Evolutionary conservation across 2,329 filamentous ascomycete genomes (phyloP), one percentile per base, ranked within the genome.

Genomic region (Dactylella cylindrospora): DNA sequence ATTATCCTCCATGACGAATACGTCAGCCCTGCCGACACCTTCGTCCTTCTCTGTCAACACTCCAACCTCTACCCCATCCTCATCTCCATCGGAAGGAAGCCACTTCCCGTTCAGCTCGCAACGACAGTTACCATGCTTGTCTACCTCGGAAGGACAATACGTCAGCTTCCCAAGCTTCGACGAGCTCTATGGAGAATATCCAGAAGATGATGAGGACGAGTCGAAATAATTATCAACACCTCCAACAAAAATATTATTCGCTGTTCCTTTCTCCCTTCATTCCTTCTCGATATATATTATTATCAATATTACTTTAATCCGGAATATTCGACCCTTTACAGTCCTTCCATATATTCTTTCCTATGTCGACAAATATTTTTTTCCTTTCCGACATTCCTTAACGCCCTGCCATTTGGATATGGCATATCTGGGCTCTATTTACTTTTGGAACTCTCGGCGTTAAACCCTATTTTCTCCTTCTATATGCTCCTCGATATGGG

Each of bases 101-200:
- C 73, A 65, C 52, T 69, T 61, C 64, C 70, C 53, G 67, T 70
- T 69, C 32, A 62, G 57, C 13, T 59, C 66, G 33, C 36, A 54
- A 49, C 50, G 50, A 53, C 57, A 54, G 57, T 13, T 49, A 10
- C 33, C 47, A 15, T 43, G 57, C 49, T 13, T 54, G 41, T 41
- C 55, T 10, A 54, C 39, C 5, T 74, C 47, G 29, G 57, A 62
- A 68, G 79, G 76, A 52, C 79, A 81, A 64, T 88, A 88, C 72
- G 83, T 85, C 70, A 86, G 84, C 75, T 88, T 88, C 70, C 84
- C 84, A 12, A 84, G 80, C 71, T 87, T 86, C 71, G 84, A 88
- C 68, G 79, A 82, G 61, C 86, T 78, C 66, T 74, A 83, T 76
- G 79, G 80, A 33, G 75, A 74, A 15, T 76, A 75, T 44, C 67